Evolutionary conservation across 345 rosid species (phyloP).

Genomic region (Boechera divaricarpa): DNA sequence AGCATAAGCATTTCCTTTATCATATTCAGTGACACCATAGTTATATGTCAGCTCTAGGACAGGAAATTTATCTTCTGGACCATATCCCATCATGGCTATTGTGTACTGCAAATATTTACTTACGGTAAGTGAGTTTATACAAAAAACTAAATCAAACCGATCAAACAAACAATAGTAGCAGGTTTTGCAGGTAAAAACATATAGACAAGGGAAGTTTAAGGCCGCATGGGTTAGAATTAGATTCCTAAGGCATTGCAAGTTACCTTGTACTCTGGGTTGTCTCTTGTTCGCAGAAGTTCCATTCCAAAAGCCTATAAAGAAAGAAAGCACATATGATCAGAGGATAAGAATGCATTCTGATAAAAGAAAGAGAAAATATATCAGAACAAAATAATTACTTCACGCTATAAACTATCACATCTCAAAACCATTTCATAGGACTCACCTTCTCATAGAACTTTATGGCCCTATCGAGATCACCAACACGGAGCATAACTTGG

Average conservation of each 20-base stretch:
- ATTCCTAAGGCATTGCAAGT: slow-evolving; percentile 6
- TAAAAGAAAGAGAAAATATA: background rate
- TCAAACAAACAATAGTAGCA: background rate
- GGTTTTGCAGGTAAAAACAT: background rate
- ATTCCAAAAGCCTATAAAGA: slow-evolving; percentile 85
- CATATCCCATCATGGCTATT: slow-evolving; percentile 90
- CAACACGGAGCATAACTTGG: slow-evolving; percentile 99
- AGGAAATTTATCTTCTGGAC: slow-evolving; percentile 85
- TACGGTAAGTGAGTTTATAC: slow-evolving; percentile 8
- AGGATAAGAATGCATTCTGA: slow-evolving; percentile 31
- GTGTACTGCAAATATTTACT: slow-evolving; percentile 57
- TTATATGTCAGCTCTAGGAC: slow-evolving; percentile 93
- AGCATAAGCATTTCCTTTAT: slow-evolving; percentile 90
- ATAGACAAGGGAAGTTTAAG: background rate
- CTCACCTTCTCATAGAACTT: slow-evolving; percentile 93
- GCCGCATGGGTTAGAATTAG: background rate
- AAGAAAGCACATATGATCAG: slow-evolving; percentile 27
- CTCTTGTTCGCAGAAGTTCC: slow-evolving; percentile 92
- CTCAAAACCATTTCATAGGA: background rate
- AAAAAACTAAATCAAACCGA: background rate
- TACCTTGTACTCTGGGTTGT: slow-evolving; percentile 97
- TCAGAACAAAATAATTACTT: background rate
- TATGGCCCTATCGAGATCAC: slow-evolving; percentile 90
- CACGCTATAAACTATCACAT: background rate
- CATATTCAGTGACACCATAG: slow-evolving; percentile 89